phyloP scores from a whole-genome alignment of 345 rosid species.

The Geranium brycei region DNA sequence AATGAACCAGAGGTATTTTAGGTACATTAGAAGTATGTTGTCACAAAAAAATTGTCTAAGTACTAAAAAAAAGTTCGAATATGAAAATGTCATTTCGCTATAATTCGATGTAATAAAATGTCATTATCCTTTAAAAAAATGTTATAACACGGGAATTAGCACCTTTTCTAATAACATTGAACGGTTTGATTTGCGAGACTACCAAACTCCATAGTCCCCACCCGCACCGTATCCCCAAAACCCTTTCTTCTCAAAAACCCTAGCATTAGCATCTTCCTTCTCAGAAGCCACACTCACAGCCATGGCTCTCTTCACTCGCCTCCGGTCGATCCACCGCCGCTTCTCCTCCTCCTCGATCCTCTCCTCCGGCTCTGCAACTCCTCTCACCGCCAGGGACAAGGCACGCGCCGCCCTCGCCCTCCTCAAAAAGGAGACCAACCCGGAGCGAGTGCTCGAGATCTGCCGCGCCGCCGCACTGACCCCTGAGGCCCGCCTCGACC shows the following conservation, averaged over 20 bases:
- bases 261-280: neutral
- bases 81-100: no score
- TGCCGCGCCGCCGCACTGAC: constrained; percentile 67
- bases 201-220: neutral
- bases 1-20: no score
- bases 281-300: constrained; percentile 12
- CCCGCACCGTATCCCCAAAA: neutral
- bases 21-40: no score
- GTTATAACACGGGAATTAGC: no score
- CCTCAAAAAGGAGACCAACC: constrained; percentile 54
- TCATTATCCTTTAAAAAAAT: no score
- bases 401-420: constrained; percentile 59
- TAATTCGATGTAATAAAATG: no score
- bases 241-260: neutral
- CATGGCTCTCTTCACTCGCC: constrained; percentile 35
- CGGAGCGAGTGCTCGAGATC: constrained; percentile 66
- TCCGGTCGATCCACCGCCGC: constrained; percentile 21
- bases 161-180: no score
- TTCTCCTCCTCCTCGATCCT: constrained; percentile 29
- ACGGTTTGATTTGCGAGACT: neutral
- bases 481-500: constrained; percentile 45
- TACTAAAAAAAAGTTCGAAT: no score
- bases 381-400: constrained; percentile 44
- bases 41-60: no score
- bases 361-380: constrained; percentile 24